Percentiles rank a stretch among this genome's conserved stretches.
phyloP scores from a whole-genome alignment of 1,284 basidiomycete species.

The Phlebopus sp. region DNA sequence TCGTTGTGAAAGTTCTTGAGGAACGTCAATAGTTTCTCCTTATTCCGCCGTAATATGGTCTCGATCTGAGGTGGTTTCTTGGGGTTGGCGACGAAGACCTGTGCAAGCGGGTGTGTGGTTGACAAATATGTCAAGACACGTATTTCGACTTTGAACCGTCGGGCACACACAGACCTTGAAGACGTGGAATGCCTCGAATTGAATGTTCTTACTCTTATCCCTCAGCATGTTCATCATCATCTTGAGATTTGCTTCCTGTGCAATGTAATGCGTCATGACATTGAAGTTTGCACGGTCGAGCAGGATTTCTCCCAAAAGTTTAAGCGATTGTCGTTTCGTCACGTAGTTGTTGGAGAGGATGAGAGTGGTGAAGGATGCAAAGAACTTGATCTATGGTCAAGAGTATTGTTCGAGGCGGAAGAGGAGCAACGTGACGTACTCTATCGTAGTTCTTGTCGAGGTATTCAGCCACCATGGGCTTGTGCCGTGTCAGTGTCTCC shows the following conservation, averaged over 20 bases:
- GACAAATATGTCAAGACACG: neutral
- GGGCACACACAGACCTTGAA: slow-evolving; percentile 75
- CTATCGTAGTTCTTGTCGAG: slow-evolving; percentile 96
- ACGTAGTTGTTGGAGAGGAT: slow-evolving; percentile 96
- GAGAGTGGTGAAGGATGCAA: slow-evolving; percentile 89
- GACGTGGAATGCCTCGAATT: slow-evolving; percentile 99
- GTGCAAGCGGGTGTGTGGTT: slow-evolving; percentile 1
- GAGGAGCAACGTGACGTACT: slow-evolving; percentile 43
- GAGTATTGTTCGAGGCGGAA: neutral
- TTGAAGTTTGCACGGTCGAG: slow-evolving; percentile 97
- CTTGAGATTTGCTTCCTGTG: slow-evolving; percentile 91
- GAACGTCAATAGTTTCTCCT: slow-evolving; percentile 89
- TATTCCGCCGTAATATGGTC: slow-evolving; percentile 87
- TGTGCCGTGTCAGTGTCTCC: slow-evolving; percentile 94
- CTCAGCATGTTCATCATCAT: slow-evolving; percentile 99
- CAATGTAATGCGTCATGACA: slow-evolving; percentile 98
- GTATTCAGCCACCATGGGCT: slow-evolving; percentile 95
- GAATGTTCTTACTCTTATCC: slow-evolving; percentile 98
- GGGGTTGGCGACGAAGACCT: slow-evolving; percentile 99
- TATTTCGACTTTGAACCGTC: no score
- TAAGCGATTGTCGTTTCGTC: slow-evolving; percentile 98
- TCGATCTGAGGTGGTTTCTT: slow-evolving; percentile 98
- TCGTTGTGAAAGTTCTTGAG: slow-evolving; percentile 96
- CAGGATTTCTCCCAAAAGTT: slow-evolving; percentile 95
- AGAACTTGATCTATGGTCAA: slow-evolving; percentile 65